These are phyloP conservation scores for Fusarium algeriense DNA, from an alignment of 2,329 filamentous ascomycete genomes.

Conservation along the genomic window DNA sequence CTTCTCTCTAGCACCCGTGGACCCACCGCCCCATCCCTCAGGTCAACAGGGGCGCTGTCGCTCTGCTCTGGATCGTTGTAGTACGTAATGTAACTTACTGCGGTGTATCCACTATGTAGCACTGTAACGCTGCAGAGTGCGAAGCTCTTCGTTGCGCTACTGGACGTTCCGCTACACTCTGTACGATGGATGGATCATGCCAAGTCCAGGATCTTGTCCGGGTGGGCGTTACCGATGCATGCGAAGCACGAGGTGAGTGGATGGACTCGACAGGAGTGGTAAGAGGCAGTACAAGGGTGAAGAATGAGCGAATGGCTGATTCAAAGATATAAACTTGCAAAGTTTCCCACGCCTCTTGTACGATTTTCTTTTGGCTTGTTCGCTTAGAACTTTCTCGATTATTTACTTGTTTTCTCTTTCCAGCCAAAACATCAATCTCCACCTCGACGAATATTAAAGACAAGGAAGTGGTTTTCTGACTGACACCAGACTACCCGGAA, in stretches of 20 bases:
- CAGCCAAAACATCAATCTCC: neutral
- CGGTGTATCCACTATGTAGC: neutral
- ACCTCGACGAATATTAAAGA: neutral
- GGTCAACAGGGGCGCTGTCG: constrained; percentile 23
- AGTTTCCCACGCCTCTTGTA: constrained; percentile 21
- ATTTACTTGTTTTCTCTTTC: neutral
- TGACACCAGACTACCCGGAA: constrained; percentile 10
- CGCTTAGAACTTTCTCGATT: neutral
- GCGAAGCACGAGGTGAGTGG: constrained; percentile 33
- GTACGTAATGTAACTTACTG: neutral
- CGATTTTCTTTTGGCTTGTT: neutral
- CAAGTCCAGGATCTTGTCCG: constrained; percentile 31
- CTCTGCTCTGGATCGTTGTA: constrained; percentile 2
- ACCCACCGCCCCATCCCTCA: constrained; percentile 32
- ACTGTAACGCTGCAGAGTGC: neutral
- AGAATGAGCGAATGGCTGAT: constrained; percentile 28
- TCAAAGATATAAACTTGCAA: constrained; percentile 36
- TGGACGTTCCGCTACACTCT: neutral
- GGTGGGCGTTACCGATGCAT: constrained; percentile 33
- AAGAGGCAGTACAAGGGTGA: constrained; percentile 26
- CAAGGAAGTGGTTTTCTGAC: constrained; percentile 1
- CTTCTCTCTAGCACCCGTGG: constrained; percentile 2
- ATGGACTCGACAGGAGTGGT: constrained; percentile 24
- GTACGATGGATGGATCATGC: constrained; percentile 23
- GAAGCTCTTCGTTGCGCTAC: neutral